Percentiles rank a stretch among this genome's conserved stretches.
These are phyloP conservation scores for Dioscorea dumetorum DNA, from an alignment of 106 monocot species.

Conservation along the genomic window DNA sequence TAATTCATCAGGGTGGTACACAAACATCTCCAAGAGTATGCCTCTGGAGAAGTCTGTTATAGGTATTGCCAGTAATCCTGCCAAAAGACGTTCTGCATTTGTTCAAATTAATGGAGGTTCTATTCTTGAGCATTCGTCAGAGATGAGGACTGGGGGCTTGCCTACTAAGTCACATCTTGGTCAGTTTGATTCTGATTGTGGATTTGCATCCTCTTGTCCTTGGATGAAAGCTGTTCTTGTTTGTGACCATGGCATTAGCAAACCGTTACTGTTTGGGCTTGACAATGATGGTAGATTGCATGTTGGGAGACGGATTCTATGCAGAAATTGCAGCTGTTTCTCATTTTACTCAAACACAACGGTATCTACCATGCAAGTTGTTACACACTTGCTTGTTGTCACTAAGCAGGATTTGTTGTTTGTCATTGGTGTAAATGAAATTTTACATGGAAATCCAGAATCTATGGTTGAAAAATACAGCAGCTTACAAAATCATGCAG, in stretches of 20 bases:
- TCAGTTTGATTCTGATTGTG: constrained; percentile 24
- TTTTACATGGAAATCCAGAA: constrained; percentile 54
- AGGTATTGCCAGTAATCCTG: constrained; percentile 59
- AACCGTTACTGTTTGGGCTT: constrained; percentile 70
- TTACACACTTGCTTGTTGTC: constrained; percentile 75
- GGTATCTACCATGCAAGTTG: constrained; percentile 23
- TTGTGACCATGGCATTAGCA: constrained; percentile 33
- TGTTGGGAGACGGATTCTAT: constrained; percentile 48
- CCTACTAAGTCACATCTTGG: constrained; percentile 7
- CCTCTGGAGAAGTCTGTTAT: constrained; percentile 40
- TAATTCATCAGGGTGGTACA: constrained; percentile 66
- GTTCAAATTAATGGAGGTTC: constrained; percentile 76
- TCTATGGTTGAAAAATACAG: constrained; percentile 25
- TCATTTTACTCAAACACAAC: constrained; percentile 55
- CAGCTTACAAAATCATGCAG: constrained; percentile 10
- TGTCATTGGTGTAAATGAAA: constrained; percentile 48
- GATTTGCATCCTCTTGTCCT: constrained; percentile 72
- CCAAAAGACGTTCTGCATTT: constrained; percentile 62
- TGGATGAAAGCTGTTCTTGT: constrained; percentile 77
- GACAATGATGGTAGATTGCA: constrained; percentile 69
- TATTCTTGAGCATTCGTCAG: constrained; percentile 59
- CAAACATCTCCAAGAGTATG: constrained; percentile 32
- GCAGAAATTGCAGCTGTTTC: constrained; percentile 73
- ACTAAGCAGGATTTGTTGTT: constrained; percentile 89
- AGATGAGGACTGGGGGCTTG: neutral